phyloP scores from a whole-genome alignment of 805 yeast species.

The Candida koratica region DNA sequence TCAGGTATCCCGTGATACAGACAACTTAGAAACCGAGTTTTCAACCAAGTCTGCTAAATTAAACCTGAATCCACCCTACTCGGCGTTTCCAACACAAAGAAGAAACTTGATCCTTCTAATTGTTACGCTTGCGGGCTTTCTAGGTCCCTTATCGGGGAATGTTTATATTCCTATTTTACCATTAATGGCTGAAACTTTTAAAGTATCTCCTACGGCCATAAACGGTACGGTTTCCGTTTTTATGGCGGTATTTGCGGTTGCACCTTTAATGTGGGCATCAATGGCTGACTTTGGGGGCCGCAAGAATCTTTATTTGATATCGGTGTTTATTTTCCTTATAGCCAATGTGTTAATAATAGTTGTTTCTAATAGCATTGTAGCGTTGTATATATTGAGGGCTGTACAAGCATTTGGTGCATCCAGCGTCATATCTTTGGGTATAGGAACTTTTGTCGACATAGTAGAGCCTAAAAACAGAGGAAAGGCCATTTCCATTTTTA shows the following conservation, averaged over 20 bases:
- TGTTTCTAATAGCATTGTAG: slow-evolving; percentile 28
- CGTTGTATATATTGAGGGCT: slow-evolving; percentile 27
- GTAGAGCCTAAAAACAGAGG: slow-evolving; percentile 29
- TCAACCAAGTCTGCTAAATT: too few species aligned
- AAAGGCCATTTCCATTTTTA: slow-evolving; percentile 29
- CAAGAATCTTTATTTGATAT: slow-evolving; percentile 25
- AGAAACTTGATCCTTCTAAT: slow-evolving; percentile 31
- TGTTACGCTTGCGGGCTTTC: slow-evolving; percentile 47
- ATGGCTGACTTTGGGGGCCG: slow-evolving; percentile 53
- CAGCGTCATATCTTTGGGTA: slow-evolving; percentile 34
- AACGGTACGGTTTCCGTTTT: slow-evolving; percentile 57
- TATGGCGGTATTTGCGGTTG: slow-evolving; percentile 53
- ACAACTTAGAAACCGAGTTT: too few species aligned
- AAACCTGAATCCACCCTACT: slow-evolving; percentile 22
- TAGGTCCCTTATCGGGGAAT: slow-evolving; percentile 57
- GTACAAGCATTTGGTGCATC: slow-evolving; percentile 39
- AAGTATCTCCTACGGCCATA: slow-evolving; percentile 39
- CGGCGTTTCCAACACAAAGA: slow-evolving; percentile 32
- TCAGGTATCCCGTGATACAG: too few species aligned
- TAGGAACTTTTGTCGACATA: slow-evolving; percentile 35
- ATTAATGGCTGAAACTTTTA: slow-evolving; percentile 36
- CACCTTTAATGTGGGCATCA: slow-evolving; percentile 55
- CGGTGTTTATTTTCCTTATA: slow-evolving; percentile 23
- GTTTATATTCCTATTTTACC: slow-evolving; percentile 55
- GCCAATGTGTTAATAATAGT: slow-evolving; percentile 29